phyloP scores from a whole-genome alignment of 176 grass and related monocot genomes.

The Avena atlantica region DNA sequence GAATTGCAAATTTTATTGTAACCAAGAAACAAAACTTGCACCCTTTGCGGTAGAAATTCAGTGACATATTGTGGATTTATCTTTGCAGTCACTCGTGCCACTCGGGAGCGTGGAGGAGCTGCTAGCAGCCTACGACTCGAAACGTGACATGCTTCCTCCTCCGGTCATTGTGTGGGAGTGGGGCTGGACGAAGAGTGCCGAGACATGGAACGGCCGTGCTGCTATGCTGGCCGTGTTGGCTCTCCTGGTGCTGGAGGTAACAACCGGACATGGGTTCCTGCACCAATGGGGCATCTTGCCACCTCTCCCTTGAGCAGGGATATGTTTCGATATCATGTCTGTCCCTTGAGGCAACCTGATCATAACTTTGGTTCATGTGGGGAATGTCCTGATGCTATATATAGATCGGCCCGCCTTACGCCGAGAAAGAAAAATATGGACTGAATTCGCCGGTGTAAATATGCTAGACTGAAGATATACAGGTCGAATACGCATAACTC shows the following conservation, averaged over 20 bases:
- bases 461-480: constrained; percentile 18
- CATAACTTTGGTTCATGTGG: constrained; percentile 44
- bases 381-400: constrained; percentile 39
- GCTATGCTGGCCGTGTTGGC: constrained; percentile 92
- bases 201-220: constrained; percentile 96
- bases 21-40: not conserved
- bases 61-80: constrained; percentile 40
- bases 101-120: constrained; percentile 97
- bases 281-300: constrained; percentile 96
- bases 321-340: not conserved
- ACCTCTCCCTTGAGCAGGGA: constrained; percentile 27
- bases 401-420: constrained; percentile 32
- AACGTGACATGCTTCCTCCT: constrained; percentile 79
- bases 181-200: constrained; percentile 97
- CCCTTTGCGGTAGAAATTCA: constrained; percentile 29
- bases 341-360: not conserved
- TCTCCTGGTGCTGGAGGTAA: constrained; percentile 85
- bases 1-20: not conserved
- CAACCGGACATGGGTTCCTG: constrained; percentile 89
- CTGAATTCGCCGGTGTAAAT: constrained; percentile 19
- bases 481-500: not conserved
- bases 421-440: constrained; percentile 16
- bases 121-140: constrained; percentile 85
- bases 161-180: constrained; percentile 94
- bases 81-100: constrained; percentile 85